Base-by-base conservation (phyloP, 768 basidiomycete species). In the Pisolithus marmoratus region DNA sequence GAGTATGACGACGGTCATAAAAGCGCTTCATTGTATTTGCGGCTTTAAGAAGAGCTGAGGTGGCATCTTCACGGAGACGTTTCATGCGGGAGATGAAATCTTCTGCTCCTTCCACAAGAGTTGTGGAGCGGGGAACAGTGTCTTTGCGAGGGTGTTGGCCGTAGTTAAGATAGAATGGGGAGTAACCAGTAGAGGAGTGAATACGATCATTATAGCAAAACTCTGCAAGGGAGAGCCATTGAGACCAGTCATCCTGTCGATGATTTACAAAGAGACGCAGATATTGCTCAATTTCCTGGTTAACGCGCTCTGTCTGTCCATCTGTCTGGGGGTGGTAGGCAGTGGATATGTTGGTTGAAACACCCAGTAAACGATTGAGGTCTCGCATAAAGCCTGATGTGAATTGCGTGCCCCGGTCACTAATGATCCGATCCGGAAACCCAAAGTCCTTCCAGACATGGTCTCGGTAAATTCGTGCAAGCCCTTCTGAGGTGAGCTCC, bases 301-400 rank as follows among this genome's bases (percentile, higher is more conserved):
- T 44, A 3, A 44, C 5, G 3, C 43, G 8, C 23, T 44, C 43
- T 4, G 43, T 44, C 5, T 29, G 43, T 1, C 43, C 43, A 29
- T 44, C 43, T 5, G 43, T 49, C 23, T 56, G 68, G 0, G 77
- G 77, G 48, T 76, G 76, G 50, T 68, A 77, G 0, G 74, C 73
- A 0, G 74, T 77, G 2, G 68, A 70, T 0, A 69, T 54, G 26
- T 64, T 66, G 5, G 49, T 48, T 34, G 72, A 43, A 27, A 77
- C 72, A 0, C 69, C 64, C 0, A 74, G 61, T 0, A 62, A 46
- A 23, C 42, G 26, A 29, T 63, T 59, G 0, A 77, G 48, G 0
- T 64, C 63, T 17, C 29, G 27, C 55, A 66, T 72, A 55, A 74
- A 67, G 8, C 60, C 46, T 0, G 66, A 62, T 0, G 59, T 55